phyloP scores from a whole-genome alignment of 768 basidiomycete species.

The Naganishia kalamii region DNA sequence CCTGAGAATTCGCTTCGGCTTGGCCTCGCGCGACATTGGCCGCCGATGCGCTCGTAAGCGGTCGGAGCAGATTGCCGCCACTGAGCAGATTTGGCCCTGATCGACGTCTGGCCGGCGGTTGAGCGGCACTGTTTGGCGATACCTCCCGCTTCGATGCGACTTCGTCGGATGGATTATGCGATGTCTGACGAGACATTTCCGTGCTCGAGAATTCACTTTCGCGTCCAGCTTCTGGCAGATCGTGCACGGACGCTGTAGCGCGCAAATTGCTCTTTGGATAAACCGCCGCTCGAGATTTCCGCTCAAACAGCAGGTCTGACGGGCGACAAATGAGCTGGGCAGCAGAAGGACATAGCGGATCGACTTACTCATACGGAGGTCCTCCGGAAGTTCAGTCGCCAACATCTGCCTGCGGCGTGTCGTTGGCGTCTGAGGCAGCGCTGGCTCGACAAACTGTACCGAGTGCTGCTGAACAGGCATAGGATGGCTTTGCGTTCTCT shows the following conservation, averaged over 20 bases:
- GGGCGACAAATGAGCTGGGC: neutral
- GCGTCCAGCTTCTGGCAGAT: slow-evolving; percentile 18
- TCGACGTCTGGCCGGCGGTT: neutral
- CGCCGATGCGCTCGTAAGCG: slow-evolving; percentile 15
- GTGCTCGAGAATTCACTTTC: slow-evolving; percentile 6
- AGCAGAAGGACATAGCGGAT: neutral
- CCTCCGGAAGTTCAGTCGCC: slow-evolving; percentile 76
- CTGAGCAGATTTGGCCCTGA: slow-evolving; percentile 16
- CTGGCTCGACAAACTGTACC: slow-evolving; percentile 54
- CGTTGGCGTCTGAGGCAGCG: slow-evolving; percentile 69
- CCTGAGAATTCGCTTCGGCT: neutral
- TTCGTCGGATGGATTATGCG: slow-evolving; percentile 1
- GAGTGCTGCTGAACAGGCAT: slow-evolving; percentile 49
- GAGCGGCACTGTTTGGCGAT: neutral
- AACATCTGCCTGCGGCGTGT: slow-evolving; percentile 81
- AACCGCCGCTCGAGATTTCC: slow-evolving; percentile 10
- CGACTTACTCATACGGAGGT: slow-evolving; percentile 56
- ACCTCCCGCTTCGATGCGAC: neutral
- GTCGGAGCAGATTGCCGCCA: slow-evolving; percentile 19
- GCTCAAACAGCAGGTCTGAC: slow-evolving; percentile 23
- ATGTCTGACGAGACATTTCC: slow-evolving; percentile 14
- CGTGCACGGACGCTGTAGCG: slow-evolving; percentile 22
- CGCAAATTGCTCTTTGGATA: slow-evolving; percentile 13
- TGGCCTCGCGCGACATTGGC: neutral
- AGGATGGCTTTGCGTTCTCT: slow-evolving; percentile 15